Evolutionary conservation across 306 rosid genomes (phyloP).

Genomic region (Cyamopsis tetragonoloba): DNA sequence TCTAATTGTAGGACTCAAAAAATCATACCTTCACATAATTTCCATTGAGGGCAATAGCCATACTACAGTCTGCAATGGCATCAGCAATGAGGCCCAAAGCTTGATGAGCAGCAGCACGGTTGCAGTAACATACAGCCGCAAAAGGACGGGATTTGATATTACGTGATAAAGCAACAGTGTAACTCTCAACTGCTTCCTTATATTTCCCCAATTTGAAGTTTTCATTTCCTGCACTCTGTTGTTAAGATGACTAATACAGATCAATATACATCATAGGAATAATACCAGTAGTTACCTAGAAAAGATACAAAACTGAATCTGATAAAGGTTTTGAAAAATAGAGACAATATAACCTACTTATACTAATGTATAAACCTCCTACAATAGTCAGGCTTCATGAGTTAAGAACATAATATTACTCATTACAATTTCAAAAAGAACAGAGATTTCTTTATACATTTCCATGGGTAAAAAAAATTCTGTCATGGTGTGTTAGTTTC

Average conservation of each 20-base stretch:
- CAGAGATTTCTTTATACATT: slow-evolving; percentile 1
- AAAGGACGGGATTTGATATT: slow-evolving; percentile 71
- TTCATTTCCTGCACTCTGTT: slow-evolving; percentile 84
- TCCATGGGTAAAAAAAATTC: background rate
- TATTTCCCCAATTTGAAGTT: slow-evolving; percentile 59
- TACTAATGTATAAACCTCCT: background rate
- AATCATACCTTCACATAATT: slow-evolving; percentile 73
- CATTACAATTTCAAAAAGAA: background rate
- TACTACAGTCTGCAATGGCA: slow-evolving; percentile 93
- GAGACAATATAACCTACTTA: background rate
- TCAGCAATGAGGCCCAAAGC: slow-evolving; percentile 82
- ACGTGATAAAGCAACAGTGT: slow-evolving; percentile 74
- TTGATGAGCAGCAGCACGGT: slow-evolving; percentile 95
- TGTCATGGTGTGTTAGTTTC: too few relatives aligned
- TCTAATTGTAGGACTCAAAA: slow-evolving; percentile 11
- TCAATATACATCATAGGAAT: slow-evolving; percentile 5
- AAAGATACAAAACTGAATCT: slow-evolving; percentile 15
- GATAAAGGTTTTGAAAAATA: slow-evolving; percentile 6
- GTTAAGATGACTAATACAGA: slow-evolving; percentile 23
- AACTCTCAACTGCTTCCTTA: slow-evolving; percentile 73
- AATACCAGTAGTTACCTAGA: slow-evolving; percentile 15
- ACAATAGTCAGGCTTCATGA: background rate
- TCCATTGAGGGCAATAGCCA: slow-evolving; percentile 82
- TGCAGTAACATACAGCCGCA: slow-evolving; percentile 82
- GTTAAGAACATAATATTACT: background rate